Base-by-base conservation (phyloP, 305 asterid genomes). In the Fraxinus ornus region DNA sequence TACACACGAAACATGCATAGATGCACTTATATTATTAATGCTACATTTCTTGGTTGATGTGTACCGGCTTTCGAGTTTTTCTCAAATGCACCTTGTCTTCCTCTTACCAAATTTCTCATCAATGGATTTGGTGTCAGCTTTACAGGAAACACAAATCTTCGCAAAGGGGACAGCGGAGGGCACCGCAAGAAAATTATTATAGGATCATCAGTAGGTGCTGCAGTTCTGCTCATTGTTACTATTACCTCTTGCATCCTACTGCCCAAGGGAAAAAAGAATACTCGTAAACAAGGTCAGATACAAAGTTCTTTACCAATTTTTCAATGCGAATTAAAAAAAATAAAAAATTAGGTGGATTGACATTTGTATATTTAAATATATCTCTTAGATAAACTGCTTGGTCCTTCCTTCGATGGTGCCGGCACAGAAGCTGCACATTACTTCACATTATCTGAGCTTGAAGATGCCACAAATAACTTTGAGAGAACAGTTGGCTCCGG, bases 401-500 rank as follows among this genome's bases (percentile, higher is more conserved):
- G 81, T 28, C 89, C 97, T 78, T 86, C 97, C 39, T 86, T 89
- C 62, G 88, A 89, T 41, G 89, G 92, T 83, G 81, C 88, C 32
- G 89, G 92, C 26, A 70, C 97, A 33, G 98, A 96, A 87, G 92
- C 94, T 76, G 99, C 98, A 4, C 98, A 91, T 87, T 91, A 82
- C 92, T 96, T 96, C 83, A 76, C 94, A 9, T 84, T 96, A 80
- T 85, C 95, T 52, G 98, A 96, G 79, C 91, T 96, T 52, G 88
- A 91, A 89, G 94, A 88, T 24, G 97, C 99, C 26, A 96, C 99
- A 3, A 94, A 85, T 68, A 89, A 92, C 80, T 94, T 91, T 24
- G 97, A 90, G 91, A 96, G 87, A 10, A 93, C 88, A 88, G 86
- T 96, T 37, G 98, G 99, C 37, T 92, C 99, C 1, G 98, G 99